Base-by-base conservation (phyloP, 73 alveolate genomes). In the Urostyla sp. region DNA sequence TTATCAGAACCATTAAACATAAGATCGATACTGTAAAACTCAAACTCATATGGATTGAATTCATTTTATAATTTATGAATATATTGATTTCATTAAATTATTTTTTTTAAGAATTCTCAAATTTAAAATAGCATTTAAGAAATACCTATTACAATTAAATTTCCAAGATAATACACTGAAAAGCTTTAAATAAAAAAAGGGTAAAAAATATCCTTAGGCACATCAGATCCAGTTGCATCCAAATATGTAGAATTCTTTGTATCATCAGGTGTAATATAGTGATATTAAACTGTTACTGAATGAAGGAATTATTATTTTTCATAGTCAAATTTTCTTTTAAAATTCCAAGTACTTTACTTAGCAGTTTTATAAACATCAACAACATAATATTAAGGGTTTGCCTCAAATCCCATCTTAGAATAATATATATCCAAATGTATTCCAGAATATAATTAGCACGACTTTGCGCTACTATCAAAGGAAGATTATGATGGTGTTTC, bases 161-260 rank as follows among this genome's bases (percentile, higher is more conserved):
- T n/a, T n/a, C n/a, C n/a, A n/a, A n/a, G n/a, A n/a, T n/a, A n/a
- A n/a, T n/a, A n/a, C n/a, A n/a, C n/a, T n/a, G n/a, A n/a, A n/a
- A n/a, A n/a, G n/a, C 79, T 63, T 69, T 69, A 46, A n/a, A 69
- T 69, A 24, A 46, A 69, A 31, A 69, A 69, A 6, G 83, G 83
- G 30, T 69, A 69, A 24, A 45, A 69, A 54, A 69, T 46, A 30
- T 69, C 83, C 18, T 69, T 49, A 5, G 83, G 83, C 2, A 69
- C 69, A 34, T 21, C 11, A 2, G 6, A 3, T 1, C 2, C 18
- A 7, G 83, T 55, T 26, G 49, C 49, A 20, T 53, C 52, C 4
- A 69, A 21, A 48, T 46, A 69, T 18, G 83, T 48, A 2, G 67
- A 48, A 23, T 49, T 69, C 49, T 67, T 69, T 4, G 56, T 20